Percentiles rank a stretch among this genome's conserved stretches.
Conservation (phyloP, 352 stramenopile genomes). For the Globisporangium nagaii region DNA sequence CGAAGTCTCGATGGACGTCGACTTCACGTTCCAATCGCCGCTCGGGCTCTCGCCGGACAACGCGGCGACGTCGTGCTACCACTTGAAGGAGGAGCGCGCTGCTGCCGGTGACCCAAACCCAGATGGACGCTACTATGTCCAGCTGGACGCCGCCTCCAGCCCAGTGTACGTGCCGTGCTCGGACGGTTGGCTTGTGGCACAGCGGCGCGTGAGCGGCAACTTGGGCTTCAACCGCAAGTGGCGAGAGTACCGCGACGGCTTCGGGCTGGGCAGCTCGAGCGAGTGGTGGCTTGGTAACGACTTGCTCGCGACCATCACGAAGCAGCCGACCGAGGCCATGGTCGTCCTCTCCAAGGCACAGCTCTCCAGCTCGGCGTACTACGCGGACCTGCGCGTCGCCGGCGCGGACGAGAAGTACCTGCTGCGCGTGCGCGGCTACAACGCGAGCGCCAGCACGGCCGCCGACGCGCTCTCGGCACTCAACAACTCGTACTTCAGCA, state of each 20-base stretch:
- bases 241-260: conserved; percentile 52
- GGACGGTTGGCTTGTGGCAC: conserved; percentile 53
- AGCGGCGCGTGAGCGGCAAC: conserved; percentile 36
- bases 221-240: conserved; percentile 58
- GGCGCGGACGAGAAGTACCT: conserved; percentile 41
- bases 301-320: conserved; percentile 29
- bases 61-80: conserved; percentile 41
- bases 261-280: conserved; percentile 32
- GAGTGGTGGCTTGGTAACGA: conserved; percentile 67
- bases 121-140: conserved; percentile 49
- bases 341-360: conserved; percentile 48
- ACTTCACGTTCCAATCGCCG: conserved; percentile 44
- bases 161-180: conserved; percentile 37
- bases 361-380: conserved; percentile 31
- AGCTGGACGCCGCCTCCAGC: conserved; percentile 19
- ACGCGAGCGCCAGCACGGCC: conserved; percentile 24
- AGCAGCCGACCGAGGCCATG: conserved; percentile 30
- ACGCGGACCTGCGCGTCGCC: conserved; percentile 40
- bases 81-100: conserved; percentile 37
- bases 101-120: conserved; percentile 37
- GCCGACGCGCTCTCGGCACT: conserved; percentile 34
- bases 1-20: conserved; percentile 54
- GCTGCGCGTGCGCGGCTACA: conserved; percentile 35
- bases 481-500: conserved; percentile 59
- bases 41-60: conserved; percentile 38